Evolutionary conservation across 2,329 filamentous ascomycete genomes (phyloP).

Genomic region (Emydomyces testavorans): DNA sequence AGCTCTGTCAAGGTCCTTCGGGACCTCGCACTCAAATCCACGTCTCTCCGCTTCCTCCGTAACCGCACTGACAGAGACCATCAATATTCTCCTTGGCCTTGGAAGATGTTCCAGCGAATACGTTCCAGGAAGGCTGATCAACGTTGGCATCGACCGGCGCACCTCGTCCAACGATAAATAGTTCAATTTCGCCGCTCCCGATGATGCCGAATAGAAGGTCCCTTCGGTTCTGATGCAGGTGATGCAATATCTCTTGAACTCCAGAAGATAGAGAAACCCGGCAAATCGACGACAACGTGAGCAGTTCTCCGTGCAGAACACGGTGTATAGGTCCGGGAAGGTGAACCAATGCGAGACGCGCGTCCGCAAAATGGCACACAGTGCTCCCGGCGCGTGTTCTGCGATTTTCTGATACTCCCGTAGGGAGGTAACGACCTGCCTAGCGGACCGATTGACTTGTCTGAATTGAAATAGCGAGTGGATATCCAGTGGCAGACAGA

Average conservation of each 20-base stretch:
- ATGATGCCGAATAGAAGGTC: neutral
- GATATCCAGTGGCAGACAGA: constrained; percentile 7
- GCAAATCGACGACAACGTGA: constrained; percentile 6
- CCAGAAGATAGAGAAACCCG: constrained; percentile 9
- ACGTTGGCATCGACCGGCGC: constrained; percentile 2
- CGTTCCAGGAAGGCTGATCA: constrained; percentile 3
- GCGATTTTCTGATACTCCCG: constrained; percentile 4
- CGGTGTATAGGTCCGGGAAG: constrained; percentile 1
- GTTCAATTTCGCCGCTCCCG: neutral
- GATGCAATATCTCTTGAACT: constrained; percentile 4
- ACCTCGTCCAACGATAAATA: neutral
- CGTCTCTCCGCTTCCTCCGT: neutral
- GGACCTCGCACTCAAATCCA: neutral
- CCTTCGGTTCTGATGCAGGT: neutral
- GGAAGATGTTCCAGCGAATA: constrained; percentile 4
- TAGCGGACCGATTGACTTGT: constrained; percentile 8
- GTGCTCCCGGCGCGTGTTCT: constrained; percentile 3
- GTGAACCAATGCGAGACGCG: constrained; percentile 7
- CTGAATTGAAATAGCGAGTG: constrained; percentile 9
- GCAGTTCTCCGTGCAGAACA: constrained; percentile 9
- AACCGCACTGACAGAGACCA: neutral
- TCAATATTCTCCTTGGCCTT: neutral
- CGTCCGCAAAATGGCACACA: constrained; percentile 9
- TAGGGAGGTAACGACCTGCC: constrained; percentile 5
- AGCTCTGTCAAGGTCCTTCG: neutral